phyloP scores from a whole-genome alignment of 306 rosid species.

The Inga oerstediana region DNA sequence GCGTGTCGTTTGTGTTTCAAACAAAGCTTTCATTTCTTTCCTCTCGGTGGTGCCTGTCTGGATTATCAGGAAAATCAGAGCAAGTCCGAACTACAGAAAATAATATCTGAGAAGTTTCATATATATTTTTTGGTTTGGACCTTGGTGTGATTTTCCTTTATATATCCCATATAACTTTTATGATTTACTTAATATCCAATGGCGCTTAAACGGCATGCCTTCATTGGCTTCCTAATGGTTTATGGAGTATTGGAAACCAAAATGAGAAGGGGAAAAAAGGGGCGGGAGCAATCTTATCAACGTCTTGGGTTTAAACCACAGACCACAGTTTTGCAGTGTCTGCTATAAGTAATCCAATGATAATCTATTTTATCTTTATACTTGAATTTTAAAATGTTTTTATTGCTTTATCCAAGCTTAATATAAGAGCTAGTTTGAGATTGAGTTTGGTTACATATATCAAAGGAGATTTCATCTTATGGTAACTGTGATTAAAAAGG shows the following conservation, averaged over 20 bases:
- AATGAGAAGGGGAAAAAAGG: background rate
- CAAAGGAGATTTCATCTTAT: too few relatives aligned
- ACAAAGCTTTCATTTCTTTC: background rate
- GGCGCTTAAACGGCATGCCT: background rate
- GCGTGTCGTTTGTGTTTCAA: slow-evolving; percentile 13
- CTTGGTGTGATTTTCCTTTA: too few relatives aligned
- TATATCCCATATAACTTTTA: background rate
- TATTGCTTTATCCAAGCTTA: too few relatives aligned
- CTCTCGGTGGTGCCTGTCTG: background rate
- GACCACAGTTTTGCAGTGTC: background rate
- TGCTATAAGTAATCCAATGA: background rate
- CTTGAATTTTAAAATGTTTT: background rate
- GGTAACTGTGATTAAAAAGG: too few relatives aligned
- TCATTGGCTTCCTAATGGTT: background rate
- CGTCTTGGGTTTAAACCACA: background rate
- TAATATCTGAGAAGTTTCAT: too few relatives aligned
- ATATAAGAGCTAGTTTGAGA: too few relatives aligned
- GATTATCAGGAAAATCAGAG: background rate
- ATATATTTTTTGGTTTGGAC: too few relatives aligned
- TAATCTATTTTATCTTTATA: background rate
- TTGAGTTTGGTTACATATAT: too few relatives aligned
- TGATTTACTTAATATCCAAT: background rate
- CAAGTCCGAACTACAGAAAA: too few relatives aligned
- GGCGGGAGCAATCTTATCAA: background rate
- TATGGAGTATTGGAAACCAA: background rate